phyloP scores from a whole-genome alignment of 768 basidiomycete genomes.

The Paxillus rubicundulus region DNA sequence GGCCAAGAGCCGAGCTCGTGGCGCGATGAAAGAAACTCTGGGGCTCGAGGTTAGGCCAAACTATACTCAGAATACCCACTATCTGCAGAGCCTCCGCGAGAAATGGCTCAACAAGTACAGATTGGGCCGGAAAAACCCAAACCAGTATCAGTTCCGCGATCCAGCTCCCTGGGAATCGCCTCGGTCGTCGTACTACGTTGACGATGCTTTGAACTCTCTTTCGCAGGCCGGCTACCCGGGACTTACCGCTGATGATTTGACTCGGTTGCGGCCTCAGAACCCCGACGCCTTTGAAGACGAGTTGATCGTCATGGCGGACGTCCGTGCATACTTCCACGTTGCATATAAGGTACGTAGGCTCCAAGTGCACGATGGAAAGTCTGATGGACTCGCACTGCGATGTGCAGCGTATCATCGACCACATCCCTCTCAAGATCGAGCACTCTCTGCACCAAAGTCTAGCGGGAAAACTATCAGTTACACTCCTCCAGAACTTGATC shows the following conservation, averaged over 20 bases:
- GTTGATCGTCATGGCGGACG: conserved; percentile 51
- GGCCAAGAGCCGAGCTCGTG: conserved; percentile 20
- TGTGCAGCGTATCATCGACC: conserved; percentile 52
- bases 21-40: conserved; percentile 34
- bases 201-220: conserved; percentile 24
- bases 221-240: conserved; percentile 29
- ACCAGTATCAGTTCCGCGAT: too few relatives aligned
- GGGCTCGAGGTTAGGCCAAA: conserved; percentile 37
- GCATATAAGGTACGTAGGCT: conserved; percentile 44
- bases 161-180: too few relatives aligned
- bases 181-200: too few relatives aligned
- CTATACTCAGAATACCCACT: conserved; percentile 37
- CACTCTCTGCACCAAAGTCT: conserved; percentile 42
- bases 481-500: conserved; percentile 37
- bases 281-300: conserved; percentile 40
- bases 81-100: conserved; percentile 17
- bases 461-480: conserved; percentile 32
- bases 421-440: conserved; percentile 50
- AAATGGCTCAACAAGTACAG: conserved; percentile 28
- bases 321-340: conserved; percentile 55
- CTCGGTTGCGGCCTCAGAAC: conserved; percentile 17
- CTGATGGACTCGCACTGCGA: background rate
- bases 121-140: conserved; percentile 5
- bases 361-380: background rate
- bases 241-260: conserved; percentile 24